phyloP scores from a whole-genome alignment of 2,329 filamentous ascomycete species.

The Huntiella decipiens region DNA sequence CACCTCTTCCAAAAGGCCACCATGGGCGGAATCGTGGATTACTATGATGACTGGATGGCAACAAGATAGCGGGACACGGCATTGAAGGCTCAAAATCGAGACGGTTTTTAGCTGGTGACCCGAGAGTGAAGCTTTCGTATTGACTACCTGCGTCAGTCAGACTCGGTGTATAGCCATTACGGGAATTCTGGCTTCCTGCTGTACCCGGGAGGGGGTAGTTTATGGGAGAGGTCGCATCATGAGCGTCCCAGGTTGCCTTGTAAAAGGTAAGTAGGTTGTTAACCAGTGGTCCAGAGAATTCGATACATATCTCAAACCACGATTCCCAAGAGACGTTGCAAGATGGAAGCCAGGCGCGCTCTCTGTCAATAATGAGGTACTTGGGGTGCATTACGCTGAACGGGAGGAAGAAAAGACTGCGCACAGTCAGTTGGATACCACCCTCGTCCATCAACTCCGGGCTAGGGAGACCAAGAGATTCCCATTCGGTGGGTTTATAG shows the following conservation, averaged over 20 bases:
- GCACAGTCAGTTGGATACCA: constrained; percentile 49
- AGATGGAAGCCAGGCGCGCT: constrained; percentile 49
- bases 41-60: constrained; percentile 55
- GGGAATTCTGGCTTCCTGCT: neutral
- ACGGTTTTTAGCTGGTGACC: constrained; percentile 22
- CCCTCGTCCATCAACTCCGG: constrained; percentile 29
- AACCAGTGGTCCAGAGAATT: constrained; percentile 43
- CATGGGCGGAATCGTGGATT: constrained; percentile 45
- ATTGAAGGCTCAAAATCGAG: constrained; percentile 46
- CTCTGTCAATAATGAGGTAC: constrained; percentile 54
- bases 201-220: neutral
- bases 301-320: constrained; percentile 69
- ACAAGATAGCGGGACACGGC: constrained; percentile 46
- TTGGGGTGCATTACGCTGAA: constrained; percentile 83
- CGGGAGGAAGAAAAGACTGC: constrained; percentile 61
- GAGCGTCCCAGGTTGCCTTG: constrained; percentile 40
- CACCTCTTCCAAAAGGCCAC: constrained; percentile 33
- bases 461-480: constrained; percentile 43
- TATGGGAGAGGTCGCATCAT: neutral
- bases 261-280: constrained; percentile 48
- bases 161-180: neutral
- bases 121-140: constrained; percentile 9
- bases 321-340: constrained; percentile 75
- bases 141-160: neutral
- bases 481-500: constrained; percentile 43